phyloP scores from a whole-genome alignment of 176 grass and related monocot genomes.

The Zoysia japonica region DNA sequence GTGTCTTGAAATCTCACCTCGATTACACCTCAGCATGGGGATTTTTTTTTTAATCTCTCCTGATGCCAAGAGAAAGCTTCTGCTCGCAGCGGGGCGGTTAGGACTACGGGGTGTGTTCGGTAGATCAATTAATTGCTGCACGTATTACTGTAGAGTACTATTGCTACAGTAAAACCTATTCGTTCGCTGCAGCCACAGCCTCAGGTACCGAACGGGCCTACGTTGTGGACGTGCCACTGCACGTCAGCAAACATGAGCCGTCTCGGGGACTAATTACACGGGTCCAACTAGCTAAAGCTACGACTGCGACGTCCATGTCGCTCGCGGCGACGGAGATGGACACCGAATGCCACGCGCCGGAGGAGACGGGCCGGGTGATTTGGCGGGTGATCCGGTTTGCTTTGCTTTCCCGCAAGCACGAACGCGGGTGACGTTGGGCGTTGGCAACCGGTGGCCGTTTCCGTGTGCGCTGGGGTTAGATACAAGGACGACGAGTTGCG shows the following conservation, averaged over 20 bases:
- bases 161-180: too few relatives aligned
- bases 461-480: too few relatives aligned
- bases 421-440: not conserved
- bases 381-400: not conserved
- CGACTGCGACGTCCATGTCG: not conserved
- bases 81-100: not conserved
- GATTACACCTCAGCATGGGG: too few relatives aligned
- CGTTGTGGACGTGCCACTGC: not conserved
- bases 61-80: not conserved
- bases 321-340: not conserved
- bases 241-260: not conserved
- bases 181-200: too few relatives aligned
- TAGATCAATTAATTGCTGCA: too few relatives aligned
- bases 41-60: not conserved
- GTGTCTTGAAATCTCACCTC: too few relatives aligned
- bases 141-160: too few relatives aligned
- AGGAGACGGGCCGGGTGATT: not conserved
- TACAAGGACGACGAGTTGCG: not conserved
- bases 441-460: too few relatives aligned
- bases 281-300: not conserved
- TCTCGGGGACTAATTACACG: not conserved
- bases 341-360: not conserved
- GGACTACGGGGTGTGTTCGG: too few relatives aligned
- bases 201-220: too few relatives aligned
- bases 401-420: conserved; percentile 20